Base-by-base conservation (phyloP, 1,284 basidiomycete species). In the Gymnopus androsaceus region DNA sequence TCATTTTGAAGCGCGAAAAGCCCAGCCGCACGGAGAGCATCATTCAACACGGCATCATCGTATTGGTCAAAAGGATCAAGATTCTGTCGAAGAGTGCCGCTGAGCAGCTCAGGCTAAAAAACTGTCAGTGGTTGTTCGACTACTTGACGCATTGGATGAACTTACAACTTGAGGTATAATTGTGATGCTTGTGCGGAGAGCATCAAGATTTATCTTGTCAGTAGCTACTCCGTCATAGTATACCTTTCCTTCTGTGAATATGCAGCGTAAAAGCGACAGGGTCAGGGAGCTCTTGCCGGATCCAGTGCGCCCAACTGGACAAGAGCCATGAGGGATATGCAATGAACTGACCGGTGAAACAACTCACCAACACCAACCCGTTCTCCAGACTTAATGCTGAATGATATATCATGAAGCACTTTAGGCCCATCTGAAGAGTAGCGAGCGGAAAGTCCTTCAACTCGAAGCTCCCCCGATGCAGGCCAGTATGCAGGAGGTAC, bases 401-500 rank as follows among this genome's bases (percentile, higher is more conserved):
- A 81, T 6, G 78, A 76, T 19, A 88, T 63, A 46, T 80, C 69
- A 52, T 85, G 77, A 19, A 88, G 72, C 0, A 88, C 82, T 61
- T 64, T 76, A 60, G 68, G 83, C 12, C 78, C 77, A 55, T 73
- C 80, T 27, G 51, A 56, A 4, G 83, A 81, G 61, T 87, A 88
- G 28, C 78, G 74, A 28, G 85, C 84, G n/a, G 77, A 81, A 12
- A 87, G 70, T 12, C 78, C 77, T 59, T 90, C 82, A 0, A 90
- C 85, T 3, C 72, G 69, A 36, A 92, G 73, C 34, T 83, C 76
- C 4, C 90, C 90, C 33, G 84, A 87, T 0, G 86, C 78, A 0
- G 90, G 91, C 90, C 91, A 92, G 58, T 88, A 84, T 0, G 90
- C 90, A 4, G 90, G 88, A 28, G 90, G 89, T 40, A 77, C 71